Evolutionary conservation across 805 yeast species (phyloP), one percentile per base, ranked within the genome.

Genomic region (Starmerella gropengiesseri): DNA sequence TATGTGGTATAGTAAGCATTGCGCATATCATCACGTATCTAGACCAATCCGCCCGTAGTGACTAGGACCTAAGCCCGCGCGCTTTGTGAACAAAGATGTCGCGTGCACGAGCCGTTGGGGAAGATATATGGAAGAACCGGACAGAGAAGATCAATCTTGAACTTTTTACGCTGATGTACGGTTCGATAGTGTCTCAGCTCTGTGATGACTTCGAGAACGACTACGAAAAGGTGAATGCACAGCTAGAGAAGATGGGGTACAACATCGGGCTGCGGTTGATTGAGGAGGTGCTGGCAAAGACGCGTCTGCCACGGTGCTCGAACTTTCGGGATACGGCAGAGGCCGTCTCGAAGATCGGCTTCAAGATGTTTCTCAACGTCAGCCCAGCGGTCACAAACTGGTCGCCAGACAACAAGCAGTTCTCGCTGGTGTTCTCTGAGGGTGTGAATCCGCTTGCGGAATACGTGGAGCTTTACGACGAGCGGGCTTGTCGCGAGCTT

Each of bases 81-180:
- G n/a, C n/a, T n/a, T n/a, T n/a, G n/a, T n/a, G n/a, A n/a, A n/a
- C n/a, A n/a, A n/a, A n/a, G 17, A 53, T 50, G 57, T 54, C 60
- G 20, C 50, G 47, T 13, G 51, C 54, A n/a, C 45, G 64, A 40
- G 49, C 64, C 7, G 66, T 75, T 16, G 89, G 93, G 25, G 97
- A 89, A 46, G 96, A 87, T 44, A 75, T 86, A 37, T 89, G 96
- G 95, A 85, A 83, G 62, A 79, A 75, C 57, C 74, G 74, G 52
- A 82, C 81, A 31, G 95, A 85, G 54, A 89, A 89, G 61, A 78
- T 89, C 46, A 91, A 87, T 59, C 79, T 94, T 2, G 98, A 91
- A 62, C 69, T 91, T 40, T 84, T 91, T 63, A 84, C 95, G n/a
- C 66, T 91, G 46, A 89, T 95, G 1, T 91, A 91, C 55, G 98